Evolutionary conservation across 1,284 basidiomycete genomes (phyloP), one percentile per base, ranked within the genome.

Genomic region (Leccinum pachyderme): DNA sequence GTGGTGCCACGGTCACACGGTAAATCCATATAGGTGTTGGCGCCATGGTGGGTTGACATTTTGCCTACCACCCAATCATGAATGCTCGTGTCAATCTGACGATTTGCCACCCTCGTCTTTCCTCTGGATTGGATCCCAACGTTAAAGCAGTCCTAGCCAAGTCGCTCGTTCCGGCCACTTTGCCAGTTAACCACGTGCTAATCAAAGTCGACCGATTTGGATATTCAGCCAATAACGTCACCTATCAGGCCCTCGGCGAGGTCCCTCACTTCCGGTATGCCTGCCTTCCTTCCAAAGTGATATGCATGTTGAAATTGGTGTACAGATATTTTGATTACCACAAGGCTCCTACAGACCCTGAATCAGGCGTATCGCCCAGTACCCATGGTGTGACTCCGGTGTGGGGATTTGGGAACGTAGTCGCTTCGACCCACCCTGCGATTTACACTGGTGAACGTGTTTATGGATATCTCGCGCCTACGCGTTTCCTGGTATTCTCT

Each of bases 301-400:
- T 25, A 28, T 24, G 7, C 7, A n/a, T 25, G 43, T 31, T 49
- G 24, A 50, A 6, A 45, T 41, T 7, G 13, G 53, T n/a, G n/a
- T 44, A 1, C 50, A 86, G 84, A 33, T 87, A 87, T 66, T 87
- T 83, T 59, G 84, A 86, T 55, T 87, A 84, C 54, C 81, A 85
- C 58, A 52, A 69, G 13, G 73, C 74, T 2, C 82, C 82, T 31
- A 67, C 72, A 44, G 55, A 11, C 56, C 65, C 9, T 51, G 58
- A 44, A 61, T 61, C 18, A 11, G 61, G 60, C 9, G 71, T 76
- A 2, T 79, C 79, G 2, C 59, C 74, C 7, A 71, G 72, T 53
- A 80, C 78, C 0, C 80, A 86, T 62, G 85, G 84, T 0, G 65
- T 86, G 25, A 77, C 83, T 22, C 84, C 85, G 0, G 84, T 85